These are phyloP conservation scores for Daedaleopsis nitida DNA, from an alignment of 768 basidiomycete genomes.

Conservation along the genomic window DNA sequence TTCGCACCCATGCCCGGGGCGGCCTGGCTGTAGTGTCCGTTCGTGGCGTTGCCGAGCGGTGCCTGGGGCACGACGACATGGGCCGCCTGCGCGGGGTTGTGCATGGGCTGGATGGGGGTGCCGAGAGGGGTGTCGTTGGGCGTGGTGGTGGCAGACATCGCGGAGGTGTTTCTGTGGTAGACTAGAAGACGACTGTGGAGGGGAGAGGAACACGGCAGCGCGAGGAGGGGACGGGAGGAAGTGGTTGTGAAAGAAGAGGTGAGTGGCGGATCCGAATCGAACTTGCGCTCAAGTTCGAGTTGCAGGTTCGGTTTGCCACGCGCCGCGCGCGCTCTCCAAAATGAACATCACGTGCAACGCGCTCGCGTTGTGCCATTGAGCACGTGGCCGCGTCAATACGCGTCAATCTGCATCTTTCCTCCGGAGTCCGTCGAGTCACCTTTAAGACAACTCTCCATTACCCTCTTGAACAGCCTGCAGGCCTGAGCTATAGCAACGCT, in stretches of 20 bases:
- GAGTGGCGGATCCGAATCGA: constrained; percentile 12
- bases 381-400: constrained; percentile 21
- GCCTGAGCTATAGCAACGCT: too few relatives aligned
- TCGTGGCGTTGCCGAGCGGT: constrained; percentile 69
- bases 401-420: background rate
- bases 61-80: constrained; percentile 78
- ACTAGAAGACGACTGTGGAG: background rate
- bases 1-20: constrained; percentile 83
- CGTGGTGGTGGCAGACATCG: constrained; percentile 58
- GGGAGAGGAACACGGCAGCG: background rate
- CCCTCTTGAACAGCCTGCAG: too few relatives aligned
- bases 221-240: constrained; percentile 4
- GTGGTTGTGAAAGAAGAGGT: constrained; percentile 18
- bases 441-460: background rate
- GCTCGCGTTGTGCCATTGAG: constrained; percentile 11
- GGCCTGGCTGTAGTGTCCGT: constrained; percentile 52
- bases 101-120: constrained; percentile 75
- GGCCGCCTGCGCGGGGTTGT: constrained; percentile 82
- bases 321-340: constrained; percentile 9
- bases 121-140: constrained; percentile 65
- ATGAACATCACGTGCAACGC: constrained; percentile 26
- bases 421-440: background rate
- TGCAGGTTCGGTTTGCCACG: constrained; percentile 15
- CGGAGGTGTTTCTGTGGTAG: constrained; percentile 19
- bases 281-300: constrained; percentile 4